These are phyloP conservation scores for Puccinia brachypodii DNA, from an alignment of 1,284 basidiomycete species.

Conservation along the genomic window DNA sequence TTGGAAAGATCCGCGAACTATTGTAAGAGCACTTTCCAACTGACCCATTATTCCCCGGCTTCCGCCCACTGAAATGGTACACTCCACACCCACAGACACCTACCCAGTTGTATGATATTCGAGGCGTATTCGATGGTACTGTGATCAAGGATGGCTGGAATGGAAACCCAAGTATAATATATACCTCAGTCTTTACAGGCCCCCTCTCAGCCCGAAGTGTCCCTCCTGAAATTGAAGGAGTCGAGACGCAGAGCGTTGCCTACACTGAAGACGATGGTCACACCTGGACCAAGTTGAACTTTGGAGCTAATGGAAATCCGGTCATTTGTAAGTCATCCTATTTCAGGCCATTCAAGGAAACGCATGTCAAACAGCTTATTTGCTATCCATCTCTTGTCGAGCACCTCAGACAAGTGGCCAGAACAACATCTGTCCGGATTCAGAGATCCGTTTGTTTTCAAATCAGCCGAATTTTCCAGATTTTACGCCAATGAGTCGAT, in stretches of 20 bases:
- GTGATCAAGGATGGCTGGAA: slow-evolving; percentile 51
- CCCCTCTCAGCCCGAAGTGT: slow-evolving; percentile 50
- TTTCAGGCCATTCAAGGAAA: not conserved
- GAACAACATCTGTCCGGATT: slow-evolving; percentile 50
- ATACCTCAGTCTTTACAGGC: slow-evolving; percentile 51
- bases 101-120: slow-evolving; percentile 52
- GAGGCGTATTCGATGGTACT: slow-evolving; percentile 53
- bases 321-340: slow-evolving; percentile 51
- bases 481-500: slow-evolving; percentile 46
- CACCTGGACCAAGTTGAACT: slow-evolving; percentile 52
- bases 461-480: slow-evolving; percentile 48
- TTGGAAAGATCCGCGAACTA: slow-evolving; percentile 49
- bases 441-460: slow-evolving; percentile 53
- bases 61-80: no score
- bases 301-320: slow-evolving; percentile 51
- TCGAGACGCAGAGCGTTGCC: slow-evolving; percentile 51
- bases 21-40: slow-evolving; percentile 47
- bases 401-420: slow-evolving; percentile 35
- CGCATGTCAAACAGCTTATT: not conserved
- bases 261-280: slow-evolving; percentile 52
- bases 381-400: not conserved
- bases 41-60: not conserved
- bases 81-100: slow-evolving; percentile 41
- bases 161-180: slow-evolving; percentile 51
- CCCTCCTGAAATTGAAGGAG: slow-evolving; percentile 51